Evolutionary conservation across 2,329 filamentous ascomycete species (phyloP), one percentile per base, ranked within the genome.

Genomic region (Diaporthe vaccinii): DNA sequence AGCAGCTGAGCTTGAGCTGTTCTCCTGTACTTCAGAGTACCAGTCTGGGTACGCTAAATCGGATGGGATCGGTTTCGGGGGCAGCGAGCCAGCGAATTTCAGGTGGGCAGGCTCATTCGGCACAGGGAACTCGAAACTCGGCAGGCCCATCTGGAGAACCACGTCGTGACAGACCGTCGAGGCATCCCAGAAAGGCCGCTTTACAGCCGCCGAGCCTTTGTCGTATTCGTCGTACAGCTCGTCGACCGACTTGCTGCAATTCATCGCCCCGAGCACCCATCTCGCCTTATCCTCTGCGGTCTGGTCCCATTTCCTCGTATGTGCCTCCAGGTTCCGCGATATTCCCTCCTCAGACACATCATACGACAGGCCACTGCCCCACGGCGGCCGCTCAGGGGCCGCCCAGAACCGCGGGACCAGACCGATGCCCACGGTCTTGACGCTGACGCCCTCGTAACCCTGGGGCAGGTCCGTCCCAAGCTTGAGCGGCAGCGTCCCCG

Each of bases 11-110:
- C 78, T 75, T 14, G 74, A 74, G 17, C 76, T 80, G 59, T 84
- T 83, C 22, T 78, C 72, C 14, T 82, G 78, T 22, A 90, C 81
- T 6, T 86, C 84, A 4, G 81, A 70, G 86, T 86, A 90, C 85
- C 86, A 90, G 9, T 78, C 39, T 0, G 88, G 88, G 51, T 81
- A 82, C 3, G 73, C 72, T 44, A 82, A 81, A 51, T 79, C 78
- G 0, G 78, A 62, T 46, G 82, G 79, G 72, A 82, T 15, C 3
- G 78, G 75, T 53, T 82, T 82, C n/a, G 81, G 81, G 0, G 84
- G 83, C 6, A 87, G 75, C n/a, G 49, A 46, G 15, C 74, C 72
- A 14, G 72, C 72, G 15, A 76, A 74, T 41, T 71, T 76, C 14
- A 70, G 31, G 39, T 74, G 61, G 3, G 55, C n/a, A 31, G 74